Conservation (phyloP, 345 rosid genomes). For the Luvunga scandens region DNA sequence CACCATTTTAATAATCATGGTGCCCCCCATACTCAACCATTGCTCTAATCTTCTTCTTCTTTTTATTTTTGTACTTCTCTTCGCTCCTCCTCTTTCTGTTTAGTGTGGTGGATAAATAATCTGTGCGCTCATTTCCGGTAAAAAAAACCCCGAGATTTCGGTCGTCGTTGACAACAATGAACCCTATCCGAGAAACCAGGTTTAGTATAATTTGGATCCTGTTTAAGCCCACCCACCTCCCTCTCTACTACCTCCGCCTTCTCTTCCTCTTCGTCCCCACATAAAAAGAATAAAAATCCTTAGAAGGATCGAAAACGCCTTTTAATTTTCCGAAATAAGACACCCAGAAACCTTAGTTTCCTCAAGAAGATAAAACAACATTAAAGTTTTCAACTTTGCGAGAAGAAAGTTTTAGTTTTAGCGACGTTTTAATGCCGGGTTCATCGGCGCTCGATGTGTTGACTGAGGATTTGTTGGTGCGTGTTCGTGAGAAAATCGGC, state of each 20-base stretch:
- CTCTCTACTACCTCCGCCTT: slow-evolving; percentile 67
- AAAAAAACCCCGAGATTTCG: slow-evolving; percentile 12
- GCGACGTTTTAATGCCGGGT: neutral
- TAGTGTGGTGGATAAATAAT: neutral
- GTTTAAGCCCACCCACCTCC: slow-evolving; percentile 45
- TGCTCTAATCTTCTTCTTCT: slow-evolving; percentile 2
- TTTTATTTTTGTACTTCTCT: neutral
- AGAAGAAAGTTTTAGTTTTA: neutral
- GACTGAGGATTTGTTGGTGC: slow-evolving; percentile 76
- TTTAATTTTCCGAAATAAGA: neutral
- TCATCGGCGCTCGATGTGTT: slow-evolving; percentile 38
- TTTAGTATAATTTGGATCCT: slow-evolving; percentile 32
- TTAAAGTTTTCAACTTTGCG: neutral
- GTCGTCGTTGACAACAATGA: slow-evolving; percentile 35
- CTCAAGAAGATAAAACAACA: neutral
- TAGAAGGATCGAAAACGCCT: neutral
- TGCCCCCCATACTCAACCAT: neutral
- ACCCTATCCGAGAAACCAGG: slow-evolving; percentile 28
- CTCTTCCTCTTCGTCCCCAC: slow-evolving; percentile 83
- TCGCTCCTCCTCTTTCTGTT: neutral
- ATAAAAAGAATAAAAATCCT: slow-evolving; percentile 23
- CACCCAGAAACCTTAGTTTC: neutral
- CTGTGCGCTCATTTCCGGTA: slow-evolving; percentile 3
- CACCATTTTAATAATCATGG: neutral
- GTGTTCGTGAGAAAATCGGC: slow-evolving; percentile 42